Base-by-base conservation (phyloP, 768 basidiomycete genomes). In the Boletus rubescentipes region DNA sequence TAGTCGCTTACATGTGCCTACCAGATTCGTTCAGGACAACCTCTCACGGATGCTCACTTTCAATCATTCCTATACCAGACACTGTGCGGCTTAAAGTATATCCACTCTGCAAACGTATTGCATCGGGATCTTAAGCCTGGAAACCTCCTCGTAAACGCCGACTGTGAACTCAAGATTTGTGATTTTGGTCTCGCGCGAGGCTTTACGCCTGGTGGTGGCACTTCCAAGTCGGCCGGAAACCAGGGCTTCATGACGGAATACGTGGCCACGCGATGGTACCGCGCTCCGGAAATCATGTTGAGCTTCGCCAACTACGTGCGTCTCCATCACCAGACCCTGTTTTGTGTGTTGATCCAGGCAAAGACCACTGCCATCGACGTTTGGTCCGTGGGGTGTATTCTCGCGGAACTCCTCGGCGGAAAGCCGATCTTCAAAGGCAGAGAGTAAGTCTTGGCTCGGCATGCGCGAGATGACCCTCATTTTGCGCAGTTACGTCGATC, bases 181-280 rank as follows among this genome's bases (percentile, higher is more conserved):
- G 96, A 99, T 73, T 99, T 99, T 69, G 97, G 97, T 41, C 83
- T 99, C 36, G 96, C 97, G 4, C 79, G 95, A 67, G 94, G 94
- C 3, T 96, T 94, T 72, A 92, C 88, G 20, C 92, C 92, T 5
- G 90, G 88, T 18, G 82, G 86, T 42, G 87, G 89, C 32, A 83
- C 81, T 34, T 86, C 83, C 48, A 84, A 79, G 59, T 79, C 85
- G 1, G 84, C 87, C 20, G 86, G 87, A 35, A 89, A 90, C 64
- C 89, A 88, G 65, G 96, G 96, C 0, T 98, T 98, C 75, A 98
- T 98, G 96, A 98, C 97, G 0, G 97, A 98, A 74, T 98, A 96
- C 70, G 90, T 98, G 31, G 96, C 96, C n/a, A 99, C 96, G 9
- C 81, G 96, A 52, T 98, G 96, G 96, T 99, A 99, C 70, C 80